Evolutionary conservation across 2,329 filamentous ascomycete species (phyloP).

Genomic region (Xylaria sp.): DNA sequence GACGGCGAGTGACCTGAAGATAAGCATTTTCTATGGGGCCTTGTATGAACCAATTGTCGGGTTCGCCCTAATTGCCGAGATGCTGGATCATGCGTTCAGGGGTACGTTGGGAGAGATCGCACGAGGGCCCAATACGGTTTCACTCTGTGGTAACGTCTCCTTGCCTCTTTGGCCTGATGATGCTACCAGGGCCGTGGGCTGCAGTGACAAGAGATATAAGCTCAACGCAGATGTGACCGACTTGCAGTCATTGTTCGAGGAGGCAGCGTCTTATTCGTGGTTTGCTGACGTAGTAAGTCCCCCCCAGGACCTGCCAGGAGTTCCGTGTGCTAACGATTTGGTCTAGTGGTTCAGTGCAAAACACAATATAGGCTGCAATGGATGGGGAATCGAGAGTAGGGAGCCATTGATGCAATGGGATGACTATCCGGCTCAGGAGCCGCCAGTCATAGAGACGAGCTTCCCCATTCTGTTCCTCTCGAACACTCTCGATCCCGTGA

Average conservation of each 20-base stretch:
- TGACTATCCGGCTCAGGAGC: conserved; percentile 29
- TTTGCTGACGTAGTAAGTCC: conserved; percentile 36
- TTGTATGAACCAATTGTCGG: conserved; percentile 33
- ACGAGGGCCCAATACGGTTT: conserved; percentile 3
- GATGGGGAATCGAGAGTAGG: conserved; percentile 32
- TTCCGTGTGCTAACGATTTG: conserved; percentile 6
- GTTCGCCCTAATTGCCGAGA: conserved; percentile 33
- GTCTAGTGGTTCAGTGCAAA: conserved; percentile 30
- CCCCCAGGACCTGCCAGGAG: background rate
- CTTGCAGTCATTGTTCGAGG: conserved; percentile 28
- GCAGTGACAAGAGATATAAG: conserved; percentile 34
- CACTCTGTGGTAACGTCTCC: conserved; percentile 24
- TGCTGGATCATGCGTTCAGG: conserved; percentile 31
- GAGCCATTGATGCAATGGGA: conserved; percentile 32
- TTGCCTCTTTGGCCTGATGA: conserved; percentile 29
- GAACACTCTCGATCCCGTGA: conserved; percentile 55
- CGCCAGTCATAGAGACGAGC: conserved; percentile 37
- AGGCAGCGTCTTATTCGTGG: conserved; percentile 30
- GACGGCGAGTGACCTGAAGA: conserved; percentile 36
- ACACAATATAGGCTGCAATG: conserved; percentile 33
- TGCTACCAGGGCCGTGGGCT: conserved; percentile 31
- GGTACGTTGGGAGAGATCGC: conserved; percentile 19
- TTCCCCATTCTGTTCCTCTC: conserved; percentile 54
- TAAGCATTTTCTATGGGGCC: conserved; percentile 30
- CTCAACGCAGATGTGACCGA: conserved; percentile 30